Base-by-base conservation (phyloP, 768 basidiomycete species). In the Russula griseocarnosa region DNA sequence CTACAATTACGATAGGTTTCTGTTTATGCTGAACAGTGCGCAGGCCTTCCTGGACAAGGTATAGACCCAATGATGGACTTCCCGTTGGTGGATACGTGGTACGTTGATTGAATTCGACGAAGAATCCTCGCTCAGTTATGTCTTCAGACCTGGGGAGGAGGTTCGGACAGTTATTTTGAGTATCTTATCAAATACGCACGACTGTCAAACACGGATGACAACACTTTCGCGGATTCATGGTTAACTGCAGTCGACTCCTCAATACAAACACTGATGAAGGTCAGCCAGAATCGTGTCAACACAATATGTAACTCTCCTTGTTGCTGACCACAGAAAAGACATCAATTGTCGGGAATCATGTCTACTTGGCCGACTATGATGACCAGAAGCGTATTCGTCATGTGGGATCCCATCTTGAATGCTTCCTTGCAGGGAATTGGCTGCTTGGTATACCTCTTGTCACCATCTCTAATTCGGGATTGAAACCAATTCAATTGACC, bases 371-470 rank as follows among this genome's bases (percentile, higher is more conserved):
- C 0, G 88, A 90, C 69, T 84, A 79, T 54, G 82, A 88, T 60
- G 74, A 75, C 60, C 66, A 71, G 5, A 69, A 74, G 38, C 63
- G 3, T 20, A 56, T 67, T 65, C 79, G 80, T 47, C 83, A 87
- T 67, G 77, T 88, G 42, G 81, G 87, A 4, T 90, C 89, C 1
- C 89, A 92, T 70, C 69, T 92, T 67, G 87, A 82, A 2, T 92
- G 90, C 69, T 92, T 86, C 79, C 68, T 81, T 62, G 88, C 85
- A 5, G 89, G 89, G 16, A 92, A 90, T 71, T 90, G 87, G 88
- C 75, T 90, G 55, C 74, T 87, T 3, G 86, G 84, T 83, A 58
- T 73, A 52, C 3, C 63, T 46, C 1, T 28, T n/a, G 20, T 67
- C 30, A n/a, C 46, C 3, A 20, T 26, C n/a, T 51, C n/a, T 34